Conservation (phyloP, 2,329 filamentous ascomycete species). For the Pseudocercospora fijiensis region DNA sequence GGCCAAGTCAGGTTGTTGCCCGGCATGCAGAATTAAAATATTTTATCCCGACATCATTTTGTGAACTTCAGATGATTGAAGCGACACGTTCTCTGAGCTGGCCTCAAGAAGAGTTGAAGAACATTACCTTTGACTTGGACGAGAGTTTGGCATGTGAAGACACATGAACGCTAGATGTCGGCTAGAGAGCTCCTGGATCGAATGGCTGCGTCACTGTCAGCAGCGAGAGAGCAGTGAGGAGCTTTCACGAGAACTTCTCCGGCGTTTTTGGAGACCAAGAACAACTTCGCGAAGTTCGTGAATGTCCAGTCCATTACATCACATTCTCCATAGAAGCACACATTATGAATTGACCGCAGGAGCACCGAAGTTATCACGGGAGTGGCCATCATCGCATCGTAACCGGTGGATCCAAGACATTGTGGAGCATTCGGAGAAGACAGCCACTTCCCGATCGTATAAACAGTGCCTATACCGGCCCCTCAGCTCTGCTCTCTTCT, state of each 20-base stretch:
- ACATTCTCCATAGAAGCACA: slow-evolving; percentile 4
- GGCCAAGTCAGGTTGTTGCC: not conserved
- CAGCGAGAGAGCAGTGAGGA: not conserved
- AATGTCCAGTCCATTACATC: slow-evolving; percentile 13
- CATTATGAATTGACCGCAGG: slow-evolving; percentile 17
- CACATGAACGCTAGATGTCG: not conserved
- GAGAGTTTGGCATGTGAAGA: slow-evolving; percentile 1
- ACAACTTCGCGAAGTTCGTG: not conserved
- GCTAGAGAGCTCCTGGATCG: not conserved
- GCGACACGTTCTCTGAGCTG: not conserved
- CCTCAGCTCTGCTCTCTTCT: not conserved
- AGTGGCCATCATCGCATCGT: slow-evolving; percentile 16
- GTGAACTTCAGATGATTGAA: not conserved
- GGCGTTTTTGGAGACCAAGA: not conserved
- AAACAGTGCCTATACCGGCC: not conserved
- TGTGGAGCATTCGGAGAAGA: slow-evolving; percentile 6
- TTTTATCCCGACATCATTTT: not conserved
- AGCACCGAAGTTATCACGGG: slow-evolving; percentile 9
- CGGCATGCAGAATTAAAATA: not conserved
- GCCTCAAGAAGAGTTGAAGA: not conserved
- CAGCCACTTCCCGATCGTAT: slow-evolving; percentile 21
- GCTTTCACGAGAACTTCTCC: not conserved
- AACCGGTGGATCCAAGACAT: slow-evolving; percentile 10
- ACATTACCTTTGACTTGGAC: not conserved
- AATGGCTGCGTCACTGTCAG: not conserved